A percentile compares a stretch with the other conserved stretches of the same genome.
Evolutionary conservation across 1,139 yeast species (phyloP).

Genomic region (Yamadazyma atlantica): DNA sequence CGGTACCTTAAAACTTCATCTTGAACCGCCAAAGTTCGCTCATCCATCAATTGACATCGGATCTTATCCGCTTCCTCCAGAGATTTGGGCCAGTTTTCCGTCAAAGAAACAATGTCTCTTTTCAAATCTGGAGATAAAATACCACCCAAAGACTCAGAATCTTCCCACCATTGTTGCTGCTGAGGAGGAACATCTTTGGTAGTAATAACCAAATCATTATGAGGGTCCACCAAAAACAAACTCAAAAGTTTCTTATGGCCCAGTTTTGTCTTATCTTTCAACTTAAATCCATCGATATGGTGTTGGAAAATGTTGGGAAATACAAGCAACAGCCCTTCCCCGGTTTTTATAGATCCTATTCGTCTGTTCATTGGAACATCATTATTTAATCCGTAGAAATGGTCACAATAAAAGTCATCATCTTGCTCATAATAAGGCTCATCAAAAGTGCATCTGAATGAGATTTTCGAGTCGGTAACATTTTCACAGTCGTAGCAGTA

Average conservation of each 20-base stretch:
- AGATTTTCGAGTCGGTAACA: slow-evolving; percentile 32
- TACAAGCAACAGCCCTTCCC: slow-evolving; percentile 29
- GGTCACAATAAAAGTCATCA: slow-evolving; percentile 25
- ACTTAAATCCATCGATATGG: slow-evolving; percentile 38
- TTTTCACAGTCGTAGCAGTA: slow-evolving; percentile 45
- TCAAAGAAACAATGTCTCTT: slow-evolving; percentile 6
- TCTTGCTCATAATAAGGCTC: slow-evolving; percentile 39
- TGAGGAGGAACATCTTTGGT: slow-evolving; percentile 42
- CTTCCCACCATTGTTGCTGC: slow-evolving; percentile 39
- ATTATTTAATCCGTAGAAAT: slow-evolving; percentile 30
- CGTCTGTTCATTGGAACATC: slow-evolving; percentile 22
- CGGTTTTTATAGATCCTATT: slow-evolving; percentile 27
- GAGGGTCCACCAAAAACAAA: slow-evolving; percentile 41
- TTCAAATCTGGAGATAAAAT: slow-evolving; percentile 14
- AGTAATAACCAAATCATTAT: slow-evolving; percentile 26
- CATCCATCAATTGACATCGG: slow-evolving; percentile 34
- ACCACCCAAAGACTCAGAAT: slow-evolving; percentile 13
- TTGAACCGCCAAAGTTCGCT: slow-evolving; percentile 18
- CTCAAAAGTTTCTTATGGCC: slow-evolving; percentile 44
- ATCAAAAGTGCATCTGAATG: slow-evolving; percentile 30
- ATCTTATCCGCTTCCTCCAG: slow-evolving; percentile 24
- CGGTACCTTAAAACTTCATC: background rate
- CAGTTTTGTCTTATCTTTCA: slow-evolving; percentile 31
- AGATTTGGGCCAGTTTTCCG: slow-evolving; percentile 21
- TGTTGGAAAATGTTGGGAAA: slow-evolving; percentile 45